Evolutionary conservation across 306 rosid species (phyloP), one percentile per base, ranked within the genome.

Genomic region (Carpinus viminea): DNA sequence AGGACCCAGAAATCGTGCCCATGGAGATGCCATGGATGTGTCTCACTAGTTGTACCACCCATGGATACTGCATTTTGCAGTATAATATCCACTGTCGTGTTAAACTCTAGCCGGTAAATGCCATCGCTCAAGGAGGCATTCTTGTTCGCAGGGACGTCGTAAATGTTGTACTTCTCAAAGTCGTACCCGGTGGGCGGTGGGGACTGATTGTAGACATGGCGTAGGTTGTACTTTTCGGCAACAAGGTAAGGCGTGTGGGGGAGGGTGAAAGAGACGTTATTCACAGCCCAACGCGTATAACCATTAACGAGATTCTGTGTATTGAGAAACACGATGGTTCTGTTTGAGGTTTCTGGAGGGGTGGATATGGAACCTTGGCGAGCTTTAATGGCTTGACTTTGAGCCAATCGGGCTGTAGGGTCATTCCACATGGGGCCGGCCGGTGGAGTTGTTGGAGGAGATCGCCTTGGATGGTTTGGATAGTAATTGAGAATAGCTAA

Each of bases 241-340:
- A 88, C 60, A n/a, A 94, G 97, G 70, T 92, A 94, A 59, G 98
- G 98, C 0, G 95, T 92, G 72, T 88, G 89, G 10, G 98, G 92
- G n/a, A n/a, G 86, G 2, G 47, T 65, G 71, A 91, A 85, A 1
- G 98, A 94, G 18, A 89, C 97, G 76, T 94, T 92, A 73, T 94
- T 92, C 1, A 94, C 85, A 0, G 96, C 85, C 97, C 97, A 94
- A 2, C 70, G 92, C 0, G 43, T 18, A 47, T 52, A 3, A 0
- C 76, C 86, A 11, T 86, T 64, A 11, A 91, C 74, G 1, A 0
- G 11, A 74, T 91, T 94, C 54, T n/a, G 97, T 0, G 98, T 92
- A 88, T 94, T 94, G 75, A 94, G 92, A 9, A 94, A 38, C 5
- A 92, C 91, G n/a, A 94, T 91, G 36, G 87, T 87, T 76, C 96